A percentile compares a stretch with the other conserved stretches of the same genome.
These are phyloP conservation scores for Mollisiaceae sp. DNA, from an alignment of 2,329 filamentous ascomycete genomes.

Conservation along the genomic window DNA sequence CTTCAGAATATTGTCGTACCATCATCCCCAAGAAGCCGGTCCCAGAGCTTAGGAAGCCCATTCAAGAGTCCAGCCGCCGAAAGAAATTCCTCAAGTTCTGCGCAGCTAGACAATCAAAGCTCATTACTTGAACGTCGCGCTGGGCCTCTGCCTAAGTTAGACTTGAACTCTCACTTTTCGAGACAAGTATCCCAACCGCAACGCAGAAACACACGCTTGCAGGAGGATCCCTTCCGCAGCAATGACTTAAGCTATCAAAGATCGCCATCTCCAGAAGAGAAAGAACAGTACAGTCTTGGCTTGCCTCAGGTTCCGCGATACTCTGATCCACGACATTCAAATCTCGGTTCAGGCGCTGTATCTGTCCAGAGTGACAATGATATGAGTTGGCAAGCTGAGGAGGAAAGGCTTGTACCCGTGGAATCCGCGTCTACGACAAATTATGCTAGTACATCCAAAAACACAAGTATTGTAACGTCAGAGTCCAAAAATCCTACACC, in stretches of 20 bases:
- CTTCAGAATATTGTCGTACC: slow-evolving; percentile 42
- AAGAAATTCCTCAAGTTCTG: slow-evolving; percentile 32
- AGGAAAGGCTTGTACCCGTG: slow-evolving; percentile 25
- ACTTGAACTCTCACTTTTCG: slow-evolving; percentile 31
- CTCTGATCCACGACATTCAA: slow-evolving; percentile 28
- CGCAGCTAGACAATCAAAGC: slow-evolving; percentile 17
- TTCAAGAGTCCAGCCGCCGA: slow-evolving; percentile 42
- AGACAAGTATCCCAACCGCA: slow-evolving; percentile 24
- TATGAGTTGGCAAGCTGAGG: slow-evolving; percentile 41
- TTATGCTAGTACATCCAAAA: neutral
- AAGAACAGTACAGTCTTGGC: slow-evolving; percentile 34
- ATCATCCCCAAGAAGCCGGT: slow-evolving; percentile 38
- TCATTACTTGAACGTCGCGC: slow-evolving; percentile 27
- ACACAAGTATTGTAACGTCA: slow-evolving; percentile 14
- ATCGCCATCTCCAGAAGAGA: slow-evolving; percentile 35
- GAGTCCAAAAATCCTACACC: slow-evolving; percentile 3
- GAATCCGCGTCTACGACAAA: slow-evolving; percentile 12
- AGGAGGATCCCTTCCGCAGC: slow-evolving; percentile 38
- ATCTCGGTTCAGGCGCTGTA: slow-evolving; percentile 19
- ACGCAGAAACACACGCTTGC: slow-evolving; percentile 19
- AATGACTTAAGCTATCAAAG: slow-evolving; percentile 14
- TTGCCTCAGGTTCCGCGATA: slow-evolving; percentile 24
- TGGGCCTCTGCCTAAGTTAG: slow-evolving; percentile 32
- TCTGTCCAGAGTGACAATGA: slow-evolving; percentile 33
- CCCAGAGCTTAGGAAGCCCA: slow-evolving; percentile 43